Base-by-base conservation (phyloP, 2,329 filamentous ascomycete species). In the Diaporthe aspalathi region DNA sequence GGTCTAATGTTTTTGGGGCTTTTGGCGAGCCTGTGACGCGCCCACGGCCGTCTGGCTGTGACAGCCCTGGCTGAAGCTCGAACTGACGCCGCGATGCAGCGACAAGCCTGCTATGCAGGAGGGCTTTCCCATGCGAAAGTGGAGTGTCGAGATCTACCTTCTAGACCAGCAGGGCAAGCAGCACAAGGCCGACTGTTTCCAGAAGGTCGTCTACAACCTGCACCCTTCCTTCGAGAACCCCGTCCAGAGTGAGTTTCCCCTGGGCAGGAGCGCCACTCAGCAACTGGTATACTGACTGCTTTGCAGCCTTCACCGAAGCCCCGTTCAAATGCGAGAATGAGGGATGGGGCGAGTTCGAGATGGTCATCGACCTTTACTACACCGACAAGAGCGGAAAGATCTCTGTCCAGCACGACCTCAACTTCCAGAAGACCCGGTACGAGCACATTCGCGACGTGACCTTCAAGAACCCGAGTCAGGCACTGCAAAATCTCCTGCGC, bases 311-410 rank as follows among this genome's bases (percentile, higher is more conserved):
- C 84, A 92, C 91, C 79, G 91, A 93, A 75, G 90, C 94, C 0
- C 96, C 96, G 0, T 99, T 98, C 84, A 88, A 88, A 75, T 97
- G 97, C 82, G 87, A 90, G 74, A 97, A 99, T 83, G 93, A 98
- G 83, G 96, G 96, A 76, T 99, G 96, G 96, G 96, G 96, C 78
- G 96, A 98, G 84, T 99, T 99, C 81, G 96, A 98, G 80, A 95
- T 99, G 91, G 87, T 86, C 60, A 96, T 98, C 78, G 90, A 93
- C 73, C 88, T 97, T 76, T 92, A 91, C 79, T 93, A 92, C 53
- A 91, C 92, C 38, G 94, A 96, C 82, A 98, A 98, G 86, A 92
- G 90, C 70, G 90, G 92, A 71, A 95, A 97, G 78, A 89, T 94
- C 78, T 86, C 89, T 17, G 87, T 99, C 74, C 84, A 87, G 65